Base-by-base conservation (phyloP, 2,329 filamentous ascomycete species). In the Colletotrichum sp. region DNA sequence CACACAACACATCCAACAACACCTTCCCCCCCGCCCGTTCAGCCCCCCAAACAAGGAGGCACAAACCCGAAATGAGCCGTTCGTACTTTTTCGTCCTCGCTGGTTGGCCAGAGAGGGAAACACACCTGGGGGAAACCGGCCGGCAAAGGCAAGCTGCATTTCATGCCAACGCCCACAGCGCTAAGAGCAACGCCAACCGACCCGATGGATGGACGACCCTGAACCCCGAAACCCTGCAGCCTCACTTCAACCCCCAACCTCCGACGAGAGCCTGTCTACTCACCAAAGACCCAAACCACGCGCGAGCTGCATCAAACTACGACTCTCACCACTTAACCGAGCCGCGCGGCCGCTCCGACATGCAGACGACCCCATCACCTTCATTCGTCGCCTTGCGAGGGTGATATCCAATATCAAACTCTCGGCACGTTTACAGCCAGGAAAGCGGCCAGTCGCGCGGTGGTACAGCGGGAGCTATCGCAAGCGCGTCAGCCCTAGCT, bases 401-500 rank as follows among this genome's bases (percentile, higher is more conserved):
- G 36, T 61, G 34, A 36, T 30, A 34, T 32, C 11, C 25, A 34
- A 22, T 44, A 8, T 27, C n/a, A 64, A 25, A 16, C 6, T 62
- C 30, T 59, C 55, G 55, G 55, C 55, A 29, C 25, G 55, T 16
- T 25, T 3, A 59, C 8, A 19, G 4, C 59, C 12, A n/a, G 8
- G 30, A 62, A 32, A 32, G 19, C 29, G 15, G 15, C 25, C 13
- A 27, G 8, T 32, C n/a, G 67, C 9, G 44, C 27, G 22, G 49
- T 71, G 12, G 61, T 49, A 67, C 29, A 61, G n/a, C 49, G 68
- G 68, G 67, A 72, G 55, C 63, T 63, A 72, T 63, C 55, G 30
- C 69, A 44, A 44, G 63, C 27, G 39, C 63, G 63, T 68, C 73
- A 72, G 73, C 69, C 57, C 69, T 68, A 61, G 61, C 36, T 61